phyloP scores from a whole-genome alignment of 2,329 filamentous ascomycete genomes.

The Pseudogymnoascus sp. region DNA sequence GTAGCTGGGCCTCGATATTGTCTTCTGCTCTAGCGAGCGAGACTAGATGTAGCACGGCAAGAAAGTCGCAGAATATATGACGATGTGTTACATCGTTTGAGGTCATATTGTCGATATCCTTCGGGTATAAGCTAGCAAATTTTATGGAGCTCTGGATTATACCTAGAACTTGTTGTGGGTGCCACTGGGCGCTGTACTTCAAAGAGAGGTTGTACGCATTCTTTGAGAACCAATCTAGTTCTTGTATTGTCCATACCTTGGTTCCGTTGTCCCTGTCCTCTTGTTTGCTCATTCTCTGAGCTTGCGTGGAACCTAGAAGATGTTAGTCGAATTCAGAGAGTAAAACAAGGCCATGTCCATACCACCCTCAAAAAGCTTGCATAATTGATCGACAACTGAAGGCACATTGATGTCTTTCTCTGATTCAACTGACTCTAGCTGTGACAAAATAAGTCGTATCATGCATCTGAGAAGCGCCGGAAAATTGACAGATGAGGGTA shows the following conservation, averaged over 20 bases:
- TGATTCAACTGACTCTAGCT: constrained; percentile 29
- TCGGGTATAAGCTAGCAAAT: constrained; percentile 44
- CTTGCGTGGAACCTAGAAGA: constrained; percentile 23
- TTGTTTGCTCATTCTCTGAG: constrained; percentile 34
- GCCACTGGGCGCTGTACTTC: constrained; percentile 47
- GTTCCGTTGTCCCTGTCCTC: constrained; percentile 30
- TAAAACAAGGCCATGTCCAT: constrained; percentile 7
- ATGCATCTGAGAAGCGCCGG: constrained; percentile 56
- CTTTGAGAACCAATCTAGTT: constrained; percentile 77
- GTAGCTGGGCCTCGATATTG: constrained; percentile 40
- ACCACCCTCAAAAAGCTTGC: constrained; percentile 45
- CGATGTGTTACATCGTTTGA: constrained; percentile 47
- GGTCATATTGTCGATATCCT: constrained; percentile 34
- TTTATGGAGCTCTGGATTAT: constrained; percentile 47
- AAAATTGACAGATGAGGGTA: constrained; percentile 44
- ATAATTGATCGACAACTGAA: constrained; percentile 39
- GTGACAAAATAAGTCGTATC: constrained; percentile 40
- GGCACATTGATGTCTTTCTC: constrained; percentile 14
- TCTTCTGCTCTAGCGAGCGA: constrained; percentile 45
- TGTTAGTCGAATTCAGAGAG: constrained; percentile 7
- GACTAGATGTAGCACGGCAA: constrained; percentile 45
- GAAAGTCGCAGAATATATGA: constrained; percentile 61
- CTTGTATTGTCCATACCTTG: constrained; percentile 30
- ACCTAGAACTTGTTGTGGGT: constrained; percentile 43
- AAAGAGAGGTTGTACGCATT: constrained; percentile 73